These are phyloP conservation scores for Boletus fagicola DNA, from an alignment of 768 basidiomycete genomes.

Conservation along the genomic window DNA sequence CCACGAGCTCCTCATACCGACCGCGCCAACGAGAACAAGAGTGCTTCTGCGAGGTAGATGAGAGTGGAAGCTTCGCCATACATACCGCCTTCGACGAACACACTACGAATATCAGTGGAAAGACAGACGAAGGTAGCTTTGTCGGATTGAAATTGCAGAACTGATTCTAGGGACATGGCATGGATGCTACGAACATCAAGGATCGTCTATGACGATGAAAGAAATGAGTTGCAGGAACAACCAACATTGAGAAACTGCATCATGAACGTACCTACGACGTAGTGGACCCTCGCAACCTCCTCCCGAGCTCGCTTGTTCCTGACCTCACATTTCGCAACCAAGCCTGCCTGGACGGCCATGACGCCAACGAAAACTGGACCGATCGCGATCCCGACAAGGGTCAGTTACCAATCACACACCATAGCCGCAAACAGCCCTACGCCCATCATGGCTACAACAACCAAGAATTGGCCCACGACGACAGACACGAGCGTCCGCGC, in stretches of 20 bases:
- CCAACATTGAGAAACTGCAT: neutral
- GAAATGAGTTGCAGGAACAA: neutral
- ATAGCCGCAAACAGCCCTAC: constrained; percentile 90
- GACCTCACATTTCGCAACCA: constrained; percentile 70
- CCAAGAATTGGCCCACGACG: constrained; percentile 67
- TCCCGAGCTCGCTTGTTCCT: constrained; percentile 85
- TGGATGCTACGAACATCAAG: constrained; percentile 66
- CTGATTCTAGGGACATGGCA: constrained; percentile 44
- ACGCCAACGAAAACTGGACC: constrained; percentile 77
- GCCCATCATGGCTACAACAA: constrained; percentile 76
- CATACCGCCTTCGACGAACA: constrained; percentile 58
- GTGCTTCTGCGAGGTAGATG: no score
- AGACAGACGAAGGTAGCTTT: constrained; percentile 58
- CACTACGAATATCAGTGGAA: constrained; percentile 63
- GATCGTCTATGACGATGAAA: constrained; percentile 49
- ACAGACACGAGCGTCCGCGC: constrained; percentile 72
- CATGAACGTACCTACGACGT: constrained; percentile 55
- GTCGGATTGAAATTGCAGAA: constrained; percentile 71
- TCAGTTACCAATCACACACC: constrained; percentile 86
- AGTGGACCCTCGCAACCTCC: constrained; percentile 79
- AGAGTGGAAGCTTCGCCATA: no score
- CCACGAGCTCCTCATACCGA: no score
- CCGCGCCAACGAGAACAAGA: no score
- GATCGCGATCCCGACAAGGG: constrained; percentile 80
- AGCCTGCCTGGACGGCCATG: constrained; percentile 69